Evolutionary conservation across 2,329 filamentous ascomycete species (phyloP).

Genomic region (Drechslerella coelobrocha): DNA sequence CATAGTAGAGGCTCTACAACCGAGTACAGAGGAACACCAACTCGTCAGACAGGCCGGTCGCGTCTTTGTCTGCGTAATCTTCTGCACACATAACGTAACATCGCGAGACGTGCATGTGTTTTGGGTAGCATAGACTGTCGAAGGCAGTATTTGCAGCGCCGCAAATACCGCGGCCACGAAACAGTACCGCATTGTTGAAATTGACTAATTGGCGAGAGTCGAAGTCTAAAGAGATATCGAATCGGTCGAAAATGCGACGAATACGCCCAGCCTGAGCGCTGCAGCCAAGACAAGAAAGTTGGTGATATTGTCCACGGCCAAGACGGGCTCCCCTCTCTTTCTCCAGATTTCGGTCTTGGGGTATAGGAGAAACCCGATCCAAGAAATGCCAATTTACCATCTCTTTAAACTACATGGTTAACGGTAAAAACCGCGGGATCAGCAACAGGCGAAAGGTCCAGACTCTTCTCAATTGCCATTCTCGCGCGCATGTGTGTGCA

Average conservation of each 20-base stretch:
- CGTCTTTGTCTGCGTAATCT: constrained; percentile 31
- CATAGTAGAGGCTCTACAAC: constrained; percentile 32
- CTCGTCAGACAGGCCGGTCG: constrained; percentile 18
- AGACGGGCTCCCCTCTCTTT: too few relatives aligned
- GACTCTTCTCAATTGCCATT: constrained; percentile 18
- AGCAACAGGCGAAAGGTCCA: constrained; percentile 17
- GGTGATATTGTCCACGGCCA: too few relatives aligned
- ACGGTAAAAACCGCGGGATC: constrained; percentile 20
- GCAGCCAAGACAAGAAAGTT: too few relatives aligned
- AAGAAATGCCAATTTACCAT: background rate
- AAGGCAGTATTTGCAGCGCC: constrained; percentile 1
- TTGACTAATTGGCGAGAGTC: background rate
- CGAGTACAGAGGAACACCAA: constrained; percentile 39
- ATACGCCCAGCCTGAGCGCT: too few relatives aligned
- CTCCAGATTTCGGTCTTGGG: too few relatives aligned
- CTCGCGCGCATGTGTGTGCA: constrained; percentile 5
- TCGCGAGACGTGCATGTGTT: constrained; percentile 4
- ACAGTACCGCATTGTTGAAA: constrained; percentile 11
- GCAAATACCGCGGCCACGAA: background rate
- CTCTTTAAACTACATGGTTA: constrained; percentile 1
- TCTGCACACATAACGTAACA: constrained; percentile 27
- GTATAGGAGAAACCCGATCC: too few relatives aligned
- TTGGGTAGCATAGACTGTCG: constrained; percentile 8
- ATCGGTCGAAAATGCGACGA: too few relatives aligned
- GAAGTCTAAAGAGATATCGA: too few relatives aligned